Conservation (phyloP, 805 yeast species). For the Lachancea mirantina region DNA sequence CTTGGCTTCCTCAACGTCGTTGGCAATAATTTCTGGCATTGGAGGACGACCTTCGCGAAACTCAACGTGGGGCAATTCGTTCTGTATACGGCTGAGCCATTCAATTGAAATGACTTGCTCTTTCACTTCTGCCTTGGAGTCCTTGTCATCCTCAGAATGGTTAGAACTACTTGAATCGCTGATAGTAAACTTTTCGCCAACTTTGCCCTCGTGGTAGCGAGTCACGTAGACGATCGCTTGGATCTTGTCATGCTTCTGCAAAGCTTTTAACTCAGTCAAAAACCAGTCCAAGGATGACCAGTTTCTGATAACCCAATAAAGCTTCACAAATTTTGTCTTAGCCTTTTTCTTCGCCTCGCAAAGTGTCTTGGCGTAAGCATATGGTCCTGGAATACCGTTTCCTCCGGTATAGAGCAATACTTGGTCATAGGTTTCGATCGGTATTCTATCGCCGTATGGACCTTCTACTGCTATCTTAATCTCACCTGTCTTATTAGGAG, state of each 20-base stretch:
- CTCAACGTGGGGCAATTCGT: slow-evolving; percentile 31
- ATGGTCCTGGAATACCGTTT: slow-evolving; percentile 43
- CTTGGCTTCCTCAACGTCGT: slow-evolving; percentile 34
- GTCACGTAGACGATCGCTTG: slow-evolving; percentile 50
- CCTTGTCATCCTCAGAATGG: slow-evolving; percentile 8
- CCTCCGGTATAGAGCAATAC: slow-evolving; percentile 42
- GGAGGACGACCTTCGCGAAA: slow-evolving; percentile 43
- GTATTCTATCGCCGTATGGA: slow-evolving; percentile 43
- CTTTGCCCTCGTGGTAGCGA: slow-evolving; percentile 25
- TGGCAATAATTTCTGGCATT: slow-evolving; percentile 31
- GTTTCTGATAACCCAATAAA: slow-evolving; percentile 16
- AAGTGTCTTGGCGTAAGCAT: slow-evolving; percentile 11
- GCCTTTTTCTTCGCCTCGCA: slow-evolving; percentile 5
- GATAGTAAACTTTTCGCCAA: slow-evolving; percentile 9
- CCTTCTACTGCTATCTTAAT: slow-evolving; percentile 46
- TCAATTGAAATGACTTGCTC: neutral
- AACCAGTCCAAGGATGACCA: slow-evolving; percentile 16
- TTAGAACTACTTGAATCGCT: slow-evolving; percentile 1
- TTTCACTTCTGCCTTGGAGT: slow-evolving; percentile 6
- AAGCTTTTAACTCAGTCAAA: slow-evolving; percentile 10
- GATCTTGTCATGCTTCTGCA: slow-evolving; percentile 15
- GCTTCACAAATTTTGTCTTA: slow-evolving; percentile 8
- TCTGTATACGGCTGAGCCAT: slow-evolving; percentile 11
- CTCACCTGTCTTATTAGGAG: slow-evolving; percentile 26
- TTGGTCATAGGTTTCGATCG: slow-evolving; percentile 34